Percentiles rank a stretch among this genome's conserved stretches.
These are phyloP conservation scores for Teratosphaeria destructans DNA, from an alignment of 2,329 filamentous ascomycete species.

Conservation along the genomic window DNA sequence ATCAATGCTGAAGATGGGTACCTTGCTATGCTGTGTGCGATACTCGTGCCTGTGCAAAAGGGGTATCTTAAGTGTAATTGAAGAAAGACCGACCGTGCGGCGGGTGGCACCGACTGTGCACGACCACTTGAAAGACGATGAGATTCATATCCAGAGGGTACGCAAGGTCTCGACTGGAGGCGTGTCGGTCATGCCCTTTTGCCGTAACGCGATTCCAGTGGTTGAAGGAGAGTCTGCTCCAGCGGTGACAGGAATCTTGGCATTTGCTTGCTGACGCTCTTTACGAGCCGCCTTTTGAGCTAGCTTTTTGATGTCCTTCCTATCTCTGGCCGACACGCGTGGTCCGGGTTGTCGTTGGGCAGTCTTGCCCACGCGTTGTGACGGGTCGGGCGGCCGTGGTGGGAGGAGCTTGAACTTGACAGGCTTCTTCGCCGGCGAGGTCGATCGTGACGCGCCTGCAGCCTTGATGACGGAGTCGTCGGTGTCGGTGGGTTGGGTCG, in stretches of 20 bases:
- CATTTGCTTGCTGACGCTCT: conserved; percentile 24
- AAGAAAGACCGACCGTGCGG: background rate
- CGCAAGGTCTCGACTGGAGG: conserved; percentile 27
- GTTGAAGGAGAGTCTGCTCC: conserved; percentile 11
- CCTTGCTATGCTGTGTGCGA: conserved; percentile 10
- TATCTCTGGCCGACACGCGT: conserved; percentile 26
- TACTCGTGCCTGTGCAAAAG: conserved; percentile 2
- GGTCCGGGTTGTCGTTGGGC: conserved; percentile 26
- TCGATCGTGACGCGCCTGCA: conserved; percentile 1
- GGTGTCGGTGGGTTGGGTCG: conserved; percentile 9
- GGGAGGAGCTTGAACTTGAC: conserved; percentile 26
- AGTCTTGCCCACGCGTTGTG: conserved; percentile 17
- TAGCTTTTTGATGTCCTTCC: conserved; percentile 31
- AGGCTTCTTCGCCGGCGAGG: conserved; percentile 8
- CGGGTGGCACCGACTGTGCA: background rate
- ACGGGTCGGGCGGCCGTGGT: conserved; percentile 19
- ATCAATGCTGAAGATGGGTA: conserved; percentile 1
- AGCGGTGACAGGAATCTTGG: conserved; percentile 5
- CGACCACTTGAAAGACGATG: background rate
- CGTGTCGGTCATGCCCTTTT: conserved; percentile 23
- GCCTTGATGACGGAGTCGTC: conserved; percentile 7
- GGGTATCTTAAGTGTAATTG: conserved; percentile 9
- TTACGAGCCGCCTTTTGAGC: conserved; percentile 33
- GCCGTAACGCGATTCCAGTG: conserved; percentile 21
- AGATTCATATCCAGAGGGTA: conserved; percentile 27